phyloP scores from a whole-genome alignment of 1,284 basidiomycete species.

The Phellopilus nigrolimitatus region DNA sequence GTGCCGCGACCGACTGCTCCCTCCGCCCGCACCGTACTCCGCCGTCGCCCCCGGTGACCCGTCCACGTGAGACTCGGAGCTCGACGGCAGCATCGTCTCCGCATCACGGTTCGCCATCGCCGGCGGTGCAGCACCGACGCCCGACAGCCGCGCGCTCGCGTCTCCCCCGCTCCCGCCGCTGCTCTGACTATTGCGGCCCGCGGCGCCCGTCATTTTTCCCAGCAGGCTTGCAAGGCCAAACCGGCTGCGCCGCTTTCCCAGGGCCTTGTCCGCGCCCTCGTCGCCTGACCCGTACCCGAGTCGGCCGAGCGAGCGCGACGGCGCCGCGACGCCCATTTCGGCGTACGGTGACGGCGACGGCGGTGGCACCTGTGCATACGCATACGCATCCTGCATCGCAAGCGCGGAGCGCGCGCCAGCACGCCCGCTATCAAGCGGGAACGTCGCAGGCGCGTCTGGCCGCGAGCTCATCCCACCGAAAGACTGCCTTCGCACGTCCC shows the following conservation, averaged over 20 bases:
- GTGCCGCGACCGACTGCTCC: conserved; percentile 18
- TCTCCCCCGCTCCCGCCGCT: not conserved
- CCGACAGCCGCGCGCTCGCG: conserved; percentile 3
- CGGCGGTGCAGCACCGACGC: not conserved
- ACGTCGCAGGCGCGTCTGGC: conserved; percentile 45
- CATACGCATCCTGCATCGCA: conserved; percentile 14
- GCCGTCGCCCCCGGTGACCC: conserved; percentile 9
- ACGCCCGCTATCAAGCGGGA: conserved; percentile 29
- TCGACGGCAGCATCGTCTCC: not conserved
- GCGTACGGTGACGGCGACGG: too few relatives aligned
- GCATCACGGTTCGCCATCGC: not conserved
- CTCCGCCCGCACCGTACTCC: conserved; percentile 17
- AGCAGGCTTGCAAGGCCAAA: conserved; percentile 62
- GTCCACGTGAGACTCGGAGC: conserved; percentile 13
- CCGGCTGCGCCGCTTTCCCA: conserved; percentile 62
- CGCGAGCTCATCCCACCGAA: conserved; percentile 60
- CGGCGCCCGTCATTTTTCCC: conserved; percentile 36
- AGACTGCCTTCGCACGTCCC: conserved; percentile 63
- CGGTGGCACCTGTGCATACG: too few relatives aligned
- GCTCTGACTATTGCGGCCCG: not conserved
- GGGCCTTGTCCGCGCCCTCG: conserved; percentile 29
- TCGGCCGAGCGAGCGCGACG: conserved; percentile 50
- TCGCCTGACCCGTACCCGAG: conserved; percentile 45
- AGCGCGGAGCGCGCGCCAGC: conserved; percentile 14
- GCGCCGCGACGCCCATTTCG: conserved; percentile 49